Conservation (phyloP, 192 early-diverging fungal genomes). For the Backusella tuberculispora region DNA sequence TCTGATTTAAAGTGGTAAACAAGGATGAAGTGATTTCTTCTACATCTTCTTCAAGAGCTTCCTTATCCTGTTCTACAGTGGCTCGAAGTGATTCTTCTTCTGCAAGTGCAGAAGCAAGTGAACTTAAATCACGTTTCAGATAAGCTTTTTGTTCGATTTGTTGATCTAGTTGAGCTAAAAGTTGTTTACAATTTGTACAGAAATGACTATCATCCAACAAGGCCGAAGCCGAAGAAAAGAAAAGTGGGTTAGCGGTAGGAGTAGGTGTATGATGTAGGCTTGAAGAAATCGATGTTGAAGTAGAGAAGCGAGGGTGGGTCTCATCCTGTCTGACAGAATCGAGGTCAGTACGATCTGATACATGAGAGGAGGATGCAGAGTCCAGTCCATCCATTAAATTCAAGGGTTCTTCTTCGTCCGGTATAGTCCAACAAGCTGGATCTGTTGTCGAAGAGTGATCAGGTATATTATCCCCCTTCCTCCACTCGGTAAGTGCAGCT, state of each 20-base stretch:
- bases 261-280: not conserved
- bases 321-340: slow-evolving; percentile 4
- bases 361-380: slow-evolving; percentile 19
- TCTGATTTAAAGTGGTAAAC: slow-evolving; percentile 47
- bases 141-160: slow-evolving; percentile 54
- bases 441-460: not conserved
- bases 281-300: slow-evolving; percentile 18
- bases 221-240: not conserved
- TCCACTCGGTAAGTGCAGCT: slow-evolving; percentile 25
- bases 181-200: slow-evolving; percentile 48
- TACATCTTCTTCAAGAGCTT: slow-evolving; percentile 46
- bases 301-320: slow-evolving; percentile 13
- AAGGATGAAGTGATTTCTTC: slow-evolving; percentile 44
- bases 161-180: slow-evolving; percentile 51
- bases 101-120: slow-evolving; percentile 42
- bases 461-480: not conserved
- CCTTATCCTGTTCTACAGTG: slow-evolving; percentile 39
- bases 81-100: slow-evolving; percentile 45
- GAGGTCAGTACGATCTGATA: slow-evolving; percentile 15
- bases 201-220: slow-evolving; percentile 13
- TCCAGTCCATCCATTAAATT: slow-evolving; percentile 29
- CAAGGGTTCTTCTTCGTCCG: slow-evolving; percentile 1
- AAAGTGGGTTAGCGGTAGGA: slow-evolving; percentile 11
- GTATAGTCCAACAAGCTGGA: slow-evolving; percentile 1
- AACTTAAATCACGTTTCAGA: slow-evolving; percentile 47